Evolutionary conservation across 2,329 filamentous ascomycete species (phyloP).

Genomic region (Thermothelomyces thermophilus): DNA sequence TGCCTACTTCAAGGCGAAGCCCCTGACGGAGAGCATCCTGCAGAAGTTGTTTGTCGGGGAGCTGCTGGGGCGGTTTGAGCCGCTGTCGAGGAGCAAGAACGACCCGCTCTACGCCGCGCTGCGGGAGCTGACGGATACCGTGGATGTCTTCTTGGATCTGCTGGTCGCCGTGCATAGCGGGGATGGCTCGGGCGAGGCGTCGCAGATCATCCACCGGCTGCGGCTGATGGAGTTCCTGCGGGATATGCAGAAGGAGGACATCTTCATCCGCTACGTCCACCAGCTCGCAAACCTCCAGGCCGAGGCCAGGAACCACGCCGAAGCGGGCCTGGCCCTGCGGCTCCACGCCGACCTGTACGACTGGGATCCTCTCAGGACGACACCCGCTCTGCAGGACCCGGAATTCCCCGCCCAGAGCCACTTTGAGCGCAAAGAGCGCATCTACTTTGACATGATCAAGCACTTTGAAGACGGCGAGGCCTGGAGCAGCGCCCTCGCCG

Average conservation of each 20-base stretch:
- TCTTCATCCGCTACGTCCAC: conserved; percentile 93
- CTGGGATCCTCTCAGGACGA: conserved; percentile 69
- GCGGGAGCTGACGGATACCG: conserved; percentile 70
- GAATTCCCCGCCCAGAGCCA: conserved; percentile 74
- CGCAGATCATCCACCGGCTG: conserved; percentile 79
- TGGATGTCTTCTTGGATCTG: conserved; percentile 86
- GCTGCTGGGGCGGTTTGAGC: conserved; percentile 72
- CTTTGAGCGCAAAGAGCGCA: conserved; percentile 85
- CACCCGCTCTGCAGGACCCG: conserved; percentile 64
- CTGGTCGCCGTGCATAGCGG: conserved; percentile 82
- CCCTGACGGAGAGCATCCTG: conserved; percentile 77
- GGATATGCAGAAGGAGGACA: conserved; percentile 95
- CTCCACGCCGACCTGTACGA: conserved; percentile 90
- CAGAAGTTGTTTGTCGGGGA: conserved; percentile 91
- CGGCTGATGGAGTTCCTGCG: conserved; percentile 93
- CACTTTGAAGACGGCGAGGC: conserved; percentile 91
- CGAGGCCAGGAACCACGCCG: conserved; percentile 69
- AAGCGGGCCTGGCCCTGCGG: conserved; percentile 81
- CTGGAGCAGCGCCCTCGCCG: conserved; percentile 80
- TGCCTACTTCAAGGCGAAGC: conserved; percentile 79
- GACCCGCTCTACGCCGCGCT: conserved; percentile 72
- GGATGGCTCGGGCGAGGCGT: conserved; percentile 65
- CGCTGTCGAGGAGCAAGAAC: conserved; percentile 57
- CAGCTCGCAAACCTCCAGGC: conserved; percentile 76
- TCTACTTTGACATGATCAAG: conserved; percentile 94